Evolutionary conservation across 2,329 filamentous ascomycete genomes (phyloP), one percentile per base, ranked within the genome.

Genomic region (Hypomyces rosellus): DNA sequence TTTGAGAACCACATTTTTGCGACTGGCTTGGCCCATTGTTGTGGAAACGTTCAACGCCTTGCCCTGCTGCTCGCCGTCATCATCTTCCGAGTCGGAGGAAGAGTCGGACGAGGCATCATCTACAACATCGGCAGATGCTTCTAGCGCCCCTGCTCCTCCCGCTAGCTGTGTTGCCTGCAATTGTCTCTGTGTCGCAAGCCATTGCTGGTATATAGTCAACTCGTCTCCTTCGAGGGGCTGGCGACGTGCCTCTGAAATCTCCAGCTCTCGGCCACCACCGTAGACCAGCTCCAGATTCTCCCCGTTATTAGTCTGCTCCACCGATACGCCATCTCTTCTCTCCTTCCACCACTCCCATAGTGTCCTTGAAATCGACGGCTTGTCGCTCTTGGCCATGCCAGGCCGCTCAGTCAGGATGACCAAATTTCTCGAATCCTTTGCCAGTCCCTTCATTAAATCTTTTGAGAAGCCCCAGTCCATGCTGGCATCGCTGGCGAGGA

Each of bases 401-500:
- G 82, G 76, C 55, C 84, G 81, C 60, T 97, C 91, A 0, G 92
- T 96, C 40, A 99, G 70, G 48, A 99, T 82, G 34, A 99, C 80
- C 42, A 97, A 72, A 64, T 96, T 99, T 39, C 84, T 82, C 1
- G 85, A 73, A 56, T 95, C 87, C 52, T 80, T 77, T 0, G 89
- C 89, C 49, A 99, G 76, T 9, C 78, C 77, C 55, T 80, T 82
- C 45, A 99, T 71, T 0, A 91, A 76, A 48, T 92, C 84, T 61
- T 86, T 89, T 0, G 93, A 95, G 62, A 96, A 95, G 0, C 93
- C 93, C 93, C 93, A 99, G 60, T 96, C 89, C 16, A 97, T 71
- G 30, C 88, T 95, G 3, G 84, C 80, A 65, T 97, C 92, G 59
- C 89, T 96, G 3, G 93, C 91, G 50, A 99, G 75, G 46, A 99